Evolutionary conservation across 441 rosid genomes (phyloP).

Genomic region (Omphalea diandra): DNA sequence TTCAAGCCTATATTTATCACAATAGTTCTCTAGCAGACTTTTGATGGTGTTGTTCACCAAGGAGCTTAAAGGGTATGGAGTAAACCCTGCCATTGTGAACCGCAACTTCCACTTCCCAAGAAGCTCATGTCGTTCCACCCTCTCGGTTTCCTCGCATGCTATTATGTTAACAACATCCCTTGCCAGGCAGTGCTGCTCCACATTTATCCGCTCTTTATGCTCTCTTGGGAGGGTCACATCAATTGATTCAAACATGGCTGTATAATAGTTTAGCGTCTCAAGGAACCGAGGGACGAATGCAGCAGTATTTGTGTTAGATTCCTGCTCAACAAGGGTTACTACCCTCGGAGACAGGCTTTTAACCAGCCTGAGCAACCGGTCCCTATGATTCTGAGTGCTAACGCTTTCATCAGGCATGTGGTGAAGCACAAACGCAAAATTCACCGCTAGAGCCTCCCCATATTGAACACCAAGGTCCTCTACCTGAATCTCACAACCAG

Average conservation of each 20-base stretch:
- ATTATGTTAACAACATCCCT: conserved; percentile 83
- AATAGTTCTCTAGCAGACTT: conserved; percentile 57
- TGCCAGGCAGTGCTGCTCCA: conserved; percentile 89
- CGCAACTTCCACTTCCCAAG: conserved; percentile 79
- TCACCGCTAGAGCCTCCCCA: conserved; percentile 75
- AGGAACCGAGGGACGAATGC: conserved; percentile 77
- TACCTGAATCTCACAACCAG: conserved; percentile 51
- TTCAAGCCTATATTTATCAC: conserved; percentile 61
- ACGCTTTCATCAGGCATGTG: conserved; percentile 91
- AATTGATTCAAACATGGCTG: conserved; percentile 87
- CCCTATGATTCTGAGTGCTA: conserved; percentile 75
- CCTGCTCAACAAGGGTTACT: conserved; percentile 88
- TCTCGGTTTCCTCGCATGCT: conserved; percentile 83
- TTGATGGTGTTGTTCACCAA: conserved; percentile 67
- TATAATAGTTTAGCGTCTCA: conserved; percentile 70
- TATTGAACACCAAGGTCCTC: conserved; percentile 44
- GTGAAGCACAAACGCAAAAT: conserved; percentile 83
- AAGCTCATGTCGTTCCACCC: conserved; percentile 83
- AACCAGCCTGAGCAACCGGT: conserved; percentile 67
- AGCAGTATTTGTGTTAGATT: conserved; percentile 87
- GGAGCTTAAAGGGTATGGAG: conserved; percentile 68
- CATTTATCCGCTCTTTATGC: conserved; percentile 70
- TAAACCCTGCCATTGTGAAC: conserved; percentile 76
- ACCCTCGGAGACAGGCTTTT: conserved; percentile 73
- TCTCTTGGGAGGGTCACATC: conserved; percentile 67